A percentile compares a stretch with the other conserved stretches of the same genome.
phyloP scores from a whole-genome alignment of 1,139 yeast species.

The Yamadazyma atmosphaerica region DNA sequence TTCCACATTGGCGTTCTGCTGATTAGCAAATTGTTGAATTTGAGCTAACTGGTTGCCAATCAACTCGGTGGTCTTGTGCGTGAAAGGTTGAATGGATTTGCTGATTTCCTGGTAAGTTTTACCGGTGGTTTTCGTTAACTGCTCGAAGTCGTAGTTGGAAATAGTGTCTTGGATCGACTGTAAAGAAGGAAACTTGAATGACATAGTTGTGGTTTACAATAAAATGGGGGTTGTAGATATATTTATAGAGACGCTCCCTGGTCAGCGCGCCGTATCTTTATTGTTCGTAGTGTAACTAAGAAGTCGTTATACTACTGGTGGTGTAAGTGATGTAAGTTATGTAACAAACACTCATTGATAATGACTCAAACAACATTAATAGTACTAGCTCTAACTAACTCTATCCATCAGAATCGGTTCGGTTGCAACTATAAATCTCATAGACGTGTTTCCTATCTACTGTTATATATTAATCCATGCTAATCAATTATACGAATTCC shows the following conservation, averaged over 20 bases:
- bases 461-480: not conserved
- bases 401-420: too few relatives aligned
- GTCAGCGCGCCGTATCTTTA: too few relatives aligned
- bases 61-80: slow-evolving; percentile 41
- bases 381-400: not conserved
- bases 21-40: slow-evolving; percentile 43
- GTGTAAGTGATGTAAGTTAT: too few relatives aligned
- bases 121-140: slow-evolving; percentile 40
- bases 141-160: slow-evolving; percentile 41
- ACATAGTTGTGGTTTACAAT: slow-evolving; percentile 27
- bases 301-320: too few relatives aligned
- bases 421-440: too few relatives aligned
- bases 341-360: too few relatives aligned
- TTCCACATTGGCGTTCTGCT: slow-evolving; percentile 29
- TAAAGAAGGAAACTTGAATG: slow-evolving; percentile 52
- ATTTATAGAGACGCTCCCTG: too few relatives aligned
- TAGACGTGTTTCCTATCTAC: not conserved
- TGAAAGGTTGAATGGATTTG: slow-evolving; percentile 45
- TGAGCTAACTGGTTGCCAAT: slow-evolving; percentile 42
- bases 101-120: slow-evolving; percentile 43
- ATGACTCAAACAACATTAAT: too few relatives aligned
- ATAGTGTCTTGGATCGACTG: slow-evolving; percentile 49
- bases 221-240: not conserved
- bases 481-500: slow-evolving; percentile 40
- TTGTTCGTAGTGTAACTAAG: too few relatives aligned